phyloP scores from a whole-genome alignment of 129 eudicot genomes.

The Artemisia argyi region DNA sequence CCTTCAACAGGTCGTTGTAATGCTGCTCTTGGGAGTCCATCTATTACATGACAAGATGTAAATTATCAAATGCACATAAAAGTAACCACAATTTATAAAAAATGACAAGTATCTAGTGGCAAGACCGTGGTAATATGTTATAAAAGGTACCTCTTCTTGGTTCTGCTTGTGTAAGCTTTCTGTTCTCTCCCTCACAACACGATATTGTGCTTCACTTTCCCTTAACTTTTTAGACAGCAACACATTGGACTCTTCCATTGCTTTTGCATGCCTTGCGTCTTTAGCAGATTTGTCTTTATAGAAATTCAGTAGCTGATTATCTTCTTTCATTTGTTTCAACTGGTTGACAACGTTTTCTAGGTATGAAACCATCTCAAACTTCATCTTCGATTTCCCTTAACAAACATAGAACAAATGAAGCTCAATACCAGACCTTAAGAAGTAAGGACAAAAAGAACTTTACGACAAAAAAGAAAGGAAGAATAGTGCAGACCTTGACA shows the following conservation, averaged over 20 bases:
- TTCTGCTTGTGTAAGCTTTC: constrained; percentile 53
- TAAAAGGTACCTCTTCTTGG: constrained; percentile 57
- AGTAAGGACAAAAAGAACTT: neutral
- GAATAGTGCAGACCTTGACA: constrained; percentile 42
- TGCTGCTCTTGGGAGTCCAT: constrained; percentile 41
- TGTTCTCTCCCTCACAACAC: constrained; percentile 48
- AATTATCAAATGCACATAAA: neutral
- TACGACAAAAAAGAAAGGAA: neutral
- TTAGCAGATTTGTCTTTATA: constrained; percentile 44
- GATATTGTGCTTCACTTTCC: constrained; percentile 47
- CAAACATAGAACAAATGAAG: constrained; percentile 9
- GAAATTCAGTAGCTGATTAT: constrained; percentile 60
- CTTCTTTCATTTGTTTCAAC: constrained; percentile 76
- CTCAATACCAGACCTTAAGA: neutral
- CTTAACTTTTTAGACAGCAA: constrained; percentile 46
- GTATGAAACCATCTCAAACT: constrained; percentile 62
- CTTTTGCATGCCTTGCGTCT: constrained; percentile 49
- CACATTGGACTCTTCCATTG: constrained; percentile 52
- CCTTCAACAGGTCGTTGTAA: neutral
- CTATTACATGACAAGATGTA: constrained; percentile 27
- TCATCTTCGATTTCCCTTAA: constrained; percentile 59
- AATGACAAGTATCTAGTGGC: no score
- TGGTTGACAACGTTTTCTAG: constrained; percentile 56
- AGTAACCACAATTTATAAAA: neutral
- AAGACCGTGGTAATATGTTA: neutral